Percentiles rank a stretch among this genome's conserved stretches.
These are phyloP conservation scores for Ustilago bromivora DNA, from an alignment of 1,284 basidiomycete species.

Conservation along the genomic window DNA sequence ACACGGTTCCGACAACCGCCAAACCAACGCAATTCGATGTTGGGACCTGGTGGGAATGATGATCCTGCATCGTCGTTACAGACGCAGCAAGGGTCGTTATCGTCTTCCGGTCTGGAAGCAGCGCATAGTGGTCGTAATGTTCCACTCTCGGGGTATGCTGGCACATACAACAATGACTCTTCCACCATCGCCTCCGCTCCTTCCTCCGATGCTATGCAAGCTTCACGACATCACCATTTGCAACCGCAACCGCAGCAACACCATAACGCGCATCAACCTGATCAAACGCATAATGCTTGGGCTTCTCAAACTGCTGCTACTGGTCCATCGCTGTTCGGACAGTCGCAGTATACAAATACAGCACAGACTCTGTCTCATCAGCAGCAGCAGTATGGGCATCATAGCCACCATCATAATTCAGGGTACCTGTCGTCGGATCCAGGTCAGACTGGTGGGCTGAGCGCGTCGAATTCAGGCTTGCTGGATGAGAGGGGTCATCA, in stretches of 20 bases:
- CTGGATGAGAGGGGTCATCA: conserved; percentile 41
- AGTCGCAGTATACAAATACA: conserved; percentile 26
- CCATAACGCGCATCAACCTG: conserved; percentile 36
- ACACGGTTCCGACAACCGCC: conserved; percentile 44
- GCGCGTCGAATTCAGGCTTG: conserved; percentile 29
- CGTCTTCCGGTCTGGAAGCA: conserved; percentile 39
- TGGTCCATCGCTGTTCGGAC: conserved; percentile 38
- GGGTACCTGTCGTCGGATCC: conserved; percentile 39
- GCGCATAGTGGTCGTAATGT: conserved; percentile 35
- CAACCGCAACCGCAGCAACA: conserved; percentile 38
- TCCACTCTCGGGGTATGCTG: conserved; percentile 39
- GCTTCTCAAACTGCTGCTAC: conserved; percentile 32
- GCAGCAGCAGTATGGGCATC: conserved; percentile 37
- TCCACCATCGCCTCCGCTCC: conserved; percentile 33
- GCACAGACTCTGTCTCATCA: conserved; percentile 35
- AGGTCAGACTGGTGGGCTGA: conserved; percentile 29
- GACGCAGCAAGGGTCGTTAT: conserved; percentile 35
- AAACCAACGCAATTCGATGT: conserved; percentile 36
- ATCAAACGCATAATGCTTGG: conserved; percentile 42
- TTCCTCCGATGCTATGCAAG: conserved; percentile 34
- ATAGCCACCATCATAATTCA: conserved; percentile 45
- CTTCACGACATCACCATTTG: conserved; percentile 39
- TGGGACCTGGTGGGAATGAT: conserved; percentile 25
- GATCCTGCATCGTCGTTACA: conserved; percentile 34
- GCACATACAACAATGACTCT: conserved; percentile 37